Evolutionary conservation across 371 early-diverging fungal species (phyloP).

Genomic region (Haplosporangium sp.): DNA sequence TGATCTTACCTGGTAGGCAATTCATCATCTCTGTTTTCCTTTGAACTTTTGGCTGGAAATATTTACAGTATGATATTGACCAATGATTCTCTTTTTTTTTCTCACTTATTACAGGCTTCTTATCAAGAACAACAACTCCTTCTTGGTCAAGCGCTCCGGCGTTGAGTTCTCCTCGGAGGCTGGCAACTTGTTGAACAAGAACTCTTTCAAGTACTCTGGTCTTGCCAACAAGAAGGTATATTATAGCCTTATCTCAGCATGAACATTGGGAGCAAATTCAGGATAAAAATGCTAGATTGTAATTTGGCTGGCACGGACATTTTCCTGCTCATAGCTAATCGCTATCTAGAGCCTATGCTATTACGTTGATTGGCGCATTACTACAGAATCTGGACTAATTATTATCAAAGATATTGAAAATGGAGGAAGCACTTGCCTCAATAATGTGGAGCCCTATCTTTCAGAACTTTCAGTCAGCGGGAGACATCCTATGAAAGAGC

Average conservation of each 20-base stretch:
- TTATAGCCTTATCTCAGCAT: background rate
- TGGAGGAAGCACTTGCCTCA: too few relatives aligned
- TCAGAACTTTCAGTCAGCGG: too few relatives aligned
- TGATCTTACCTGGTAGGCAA: slow-evolving; percentile 28
- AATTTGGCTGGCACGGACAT: too few relatives aligned
- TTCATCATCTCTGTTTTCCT: background rate
- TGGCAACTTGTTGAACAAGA: slow-evolving; percentile 85
- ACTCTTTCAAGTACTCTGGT: slow-evolving; percentile 91
- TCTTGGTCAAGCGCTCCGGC: slow-evolving; percentile 90
- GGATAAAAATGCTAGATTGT: background rate
- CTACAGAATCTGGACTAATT: background rate
- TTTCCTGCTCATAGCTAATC: too few relatives aligned
- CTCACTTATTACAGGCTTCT: slow-evolving; percentile 71
- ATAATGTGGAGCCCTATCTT: too few relatives aligned
- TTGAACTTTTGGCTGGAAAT: background rate
- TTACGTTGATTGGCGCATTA: too few relatives aligned
- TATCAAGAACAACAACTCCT: slow-evolving; percentile 87
- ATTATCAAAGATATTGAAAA: background rate
- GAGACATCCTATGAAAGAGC: too few relatives aligned
- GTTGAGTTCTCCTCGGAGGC: slow-evolving; percentile 85
- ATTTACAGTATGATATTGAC: background rate
- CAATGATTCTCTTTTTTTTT: background rate
- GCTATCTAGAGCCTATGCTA: too few relatives aligned
- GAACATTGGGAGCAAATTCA: background rate
- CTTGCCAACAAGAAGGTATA: slow-evolving; percentile 82